Evolutionary conservation across 2,329 filamentous ascomycete genomes (phyloP), one percentile per base, ranked within the genome.

Genomic region (Aspergillus sclerotialis): DNA sequence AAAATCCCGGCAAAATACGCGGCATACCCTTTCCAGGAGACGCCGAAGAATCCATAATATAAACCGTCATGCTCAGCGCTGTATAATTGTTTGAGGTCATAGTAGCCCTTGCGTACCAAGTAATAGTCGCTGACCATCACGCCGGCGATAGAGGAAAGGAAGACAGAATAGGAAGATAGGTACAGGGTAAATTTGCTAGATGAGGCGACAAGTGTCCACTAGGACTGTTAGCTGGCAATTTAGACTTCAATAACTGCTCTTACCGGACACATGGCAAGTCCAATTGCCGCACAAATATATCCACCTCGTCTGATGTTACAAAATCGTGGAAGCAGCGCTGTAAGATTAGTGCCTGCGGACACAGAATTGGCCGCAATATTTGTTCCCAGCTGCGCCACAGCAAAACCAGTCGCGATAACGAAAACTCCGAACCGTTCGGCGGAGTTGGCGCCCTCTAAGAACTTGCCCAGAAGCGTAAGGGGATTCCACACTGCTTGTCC

Each of bases 81-180:
- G 65, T 92, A 94, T 0, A 94, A 72, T 39, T 85, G 78, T 48
- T 77, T 78, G 44, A 88, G 69, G 44, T 87, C 76, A 3, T 89
- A 68, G 56, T 86, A 92, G 5, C 87, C 87, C 38, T 73, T 78
- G 35, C 87, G 81, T 3, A 94, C 84, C 32, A 81, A 42, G 60
- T 90, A 94, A 68, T 94, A 94, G 60, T 94, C 87, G 46, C 72
- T 74, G 39, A 84, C 69, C 64, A 93, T 89, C 44, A 93, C 85
- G 14, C 87, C 87, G 0, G 85, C 86, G 42, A 94, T 90, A 19
- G 82, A 86, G 39, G 82, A 87, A 16, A 94, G 72, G 61, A 94
- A 94, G 32, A 94, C 86, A 4, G 82, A 86, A 66, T 93, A 94
- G 0, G 87, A 81, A 1, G 83, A 89, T 1, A 94, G 75, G 53